A percentile compares a stretch with the other conserved stretches of the same genome.
These are phyloP conservation scores for Kuraishia molischiana DNA, from an alignment of 805 yeast genomes.

Conservation along the genomic window DNA sequence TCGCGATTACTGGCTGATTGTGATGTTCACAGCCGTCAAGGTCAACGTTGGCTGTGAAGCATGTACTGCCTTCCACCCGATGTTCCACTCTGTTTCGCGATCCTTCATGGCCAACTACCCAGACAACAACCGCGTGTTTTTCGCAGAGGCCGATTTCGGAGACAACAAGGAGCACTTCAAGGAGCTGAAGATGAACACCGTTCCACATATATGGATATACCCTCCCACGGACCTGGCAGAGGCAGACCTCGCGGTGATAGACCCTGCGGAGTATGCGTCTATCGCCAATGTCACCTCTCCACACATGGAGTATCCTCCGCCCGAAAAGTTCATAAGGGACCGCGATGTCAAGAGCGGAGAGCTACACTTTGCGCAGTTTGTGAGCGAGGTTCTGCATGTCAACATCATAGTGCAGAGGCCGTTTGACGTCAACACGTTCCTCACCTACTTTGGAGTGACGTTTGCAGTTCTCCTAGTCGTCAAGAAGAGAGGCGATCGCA, in stretches of 20 bases:
- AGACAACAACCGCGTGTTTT: constrained; percentile 27
- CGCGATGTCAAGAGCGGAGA: constrained; percentile 22
- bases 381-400: constrained; percentile 35
- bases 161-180: constrained; percentile 31
- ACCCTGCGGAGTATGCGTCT: background rate
- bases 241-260: constrained; percentile 5
- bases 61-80: constrained; percentile 35
- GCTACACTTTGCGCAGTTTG: constrained; percentile 42
- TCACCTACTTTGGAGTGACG: constrained; percentile 33
- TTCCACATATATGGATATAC: constrained; percentile 62
- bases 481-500: constrained; percentile 34
- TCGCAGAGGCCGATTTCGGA: constrained; percentile 41
- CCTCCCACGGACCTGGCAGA: constrained; percentile 24
- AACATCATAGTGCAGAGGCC: constrained; percentile 31
- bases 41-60: constrained; percentile 31
- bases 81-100: constrained; percentile 28
- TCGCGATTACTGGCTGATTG: constrained; percentile 39
- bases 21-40: constrained; percentile 42
- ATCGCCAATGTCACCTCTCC: constrained; percentile 7
- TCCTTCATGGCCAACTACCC: constrained; percentile 36
- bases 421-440: constrained; percentile 32
- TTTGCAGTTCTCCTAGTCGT: constrained; percentile 33
- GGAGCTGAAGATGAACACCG: constrained; percentile 31
- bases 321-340: constrained; percentile 10
- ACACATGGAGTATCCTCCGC: constrained; percentile 5